Conservation (phyloP, 371 early-diverging fungal species). For the Mucor sp. region DNA sequence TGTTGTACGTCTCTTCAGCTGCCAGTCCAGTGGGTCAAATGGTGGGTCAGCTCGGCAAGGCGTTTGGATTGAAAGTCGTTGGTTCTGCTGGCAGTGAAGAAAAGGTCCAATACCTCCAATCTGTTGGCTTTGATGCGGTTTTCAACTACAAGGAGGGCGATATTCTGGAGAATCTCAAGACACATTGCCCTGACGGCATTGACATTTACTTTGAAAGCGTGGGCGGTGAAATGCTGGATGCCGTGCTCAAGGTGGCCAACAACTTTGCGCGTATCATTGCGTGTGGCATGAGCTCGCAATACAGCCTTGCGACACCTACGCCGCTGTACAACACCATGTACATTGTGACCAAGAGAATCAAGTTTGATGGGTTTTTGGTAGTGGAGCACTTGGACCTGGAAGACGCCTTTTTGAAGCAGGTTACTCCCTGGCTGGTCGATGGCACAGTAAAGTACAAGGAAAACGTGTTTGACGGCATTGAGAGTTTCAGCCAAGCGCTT, state of each 20-base stretch:
- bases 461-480: constrained; percentile 71
- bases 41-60: constrained; percentile 71
- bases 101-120: constrained; percentile 68
- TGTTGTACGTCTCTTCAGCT: constrained; percentile 41
- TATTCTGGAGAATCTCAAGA: constrained; percentile 34
- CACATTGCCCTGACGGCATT: constrained; percentile 65
- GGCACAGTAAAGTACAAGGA: constrained; percentile 63
- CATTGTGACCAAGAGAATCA: no score
- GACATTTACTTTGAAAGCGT: constrained; percentile 77
- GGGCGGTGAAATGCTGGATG: constrained; percentile 58
- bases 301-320: constrained; percentile 37
- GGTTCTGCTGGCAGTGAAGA: constrained; percentile 79
- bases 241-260: constrained; percentile 60
- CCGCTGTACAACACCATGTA: constrained; percentile 48
- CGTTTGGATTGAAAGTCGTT: constrained; percentile 65
- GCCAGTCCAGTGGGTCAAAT: constrained; percentile 60
- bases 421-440: constrained; percentile 62
- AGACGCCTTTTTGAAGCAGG: constrained; percentile 58
- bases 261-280: constrained; percentile 54
- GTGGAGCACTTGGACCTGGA: constrained; percentile 52
- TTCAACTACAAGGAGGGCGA: constrained; percentile 83
- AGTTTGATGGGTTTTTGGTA: constrained; percentile 54
- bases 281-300: constrained; percentile 74
- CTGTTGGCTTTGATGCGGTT: constrained; percentile 68
- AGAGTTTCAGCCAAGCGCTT: constrained; percentile 75